Percentiles rank a stretch among this genome's conserved stretches.
Evolutionary conservation across 2,329 filamentous ascomycete species (phyloP).

Genomic region (Intubia oerlemansii): DNA sequence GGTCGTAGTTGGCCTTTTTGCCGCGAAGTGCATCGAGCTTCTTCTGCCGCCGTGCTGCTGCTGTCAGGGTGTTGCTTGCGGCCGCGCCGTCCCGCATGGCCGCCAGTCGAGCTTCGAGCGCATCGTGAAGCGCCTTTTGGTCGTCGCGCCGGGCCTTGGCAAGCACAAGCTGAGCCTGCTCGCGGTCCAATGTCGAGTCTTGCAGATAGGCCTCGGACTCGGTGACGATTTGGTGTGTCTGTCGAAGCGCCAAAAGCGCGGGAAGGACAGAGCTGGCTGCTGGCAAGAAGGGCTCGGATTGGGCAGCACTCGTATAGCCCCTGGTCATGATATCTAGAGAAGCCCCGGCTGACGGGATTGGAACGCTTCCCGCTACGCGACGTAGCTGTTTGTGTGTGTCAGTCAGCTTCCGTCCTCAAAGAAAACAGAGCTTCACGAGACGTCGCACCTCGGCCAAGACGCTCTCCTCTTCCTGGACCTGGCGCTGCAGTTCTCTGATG

Average conservation of each 20-base stretch:
- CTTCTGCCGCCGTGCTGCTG: slow-evolving; percentile 40
- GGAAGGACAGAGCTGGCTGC: slow-evolving; percentile 45
- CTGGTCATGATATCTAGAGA: slow-evolving; percentile 31
- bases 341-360: slow-evolving; percentile 11
- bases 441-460: slow-evolving; percentile 22
- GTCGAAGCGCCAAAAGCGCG: slow-evolving; percentile 47
- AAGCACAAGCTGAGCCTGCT: slow-evolving; percentile 24
- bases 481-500: slow-evolving; percentile 40
- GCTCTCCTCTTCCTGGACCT: slow-evolving; percentile 30
- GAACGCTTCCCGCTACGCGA: slow-evolving; percentile 1
- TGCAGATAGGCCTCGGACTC: slow-evolving; percentile 40
- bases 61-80: slow-evolving; percentile 31
- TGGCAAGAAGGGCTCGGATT: slow-evolving; percentile 43
- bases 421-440: not conserved
- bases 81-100: slow-evolving; percentile 31
- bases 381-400: slow-evolving; percentile 8
- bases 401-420: not conserved
- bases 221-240: slow-evolving; percentile 38
- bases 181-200: slow-evolving; percentile 7
- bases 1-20: slow-evolving; percentile 37
- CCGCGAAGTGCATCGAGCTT: slow-evolving; percentile 36
- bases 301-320: slow-evolving; percentile 43
- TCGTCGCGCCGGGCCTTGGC: slow-evolving; percentile 30
- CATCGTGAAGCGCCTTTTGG: slow-evolving; percentile 30
- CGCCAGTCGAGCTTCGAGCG: slow-evolving; percentile 34